Percentiles rank a stretch among this genome's conserved stretches.
Conservation (phyloP, 2,329 filamentous ascomycete species). For the Lojkania enalia region DNA sequence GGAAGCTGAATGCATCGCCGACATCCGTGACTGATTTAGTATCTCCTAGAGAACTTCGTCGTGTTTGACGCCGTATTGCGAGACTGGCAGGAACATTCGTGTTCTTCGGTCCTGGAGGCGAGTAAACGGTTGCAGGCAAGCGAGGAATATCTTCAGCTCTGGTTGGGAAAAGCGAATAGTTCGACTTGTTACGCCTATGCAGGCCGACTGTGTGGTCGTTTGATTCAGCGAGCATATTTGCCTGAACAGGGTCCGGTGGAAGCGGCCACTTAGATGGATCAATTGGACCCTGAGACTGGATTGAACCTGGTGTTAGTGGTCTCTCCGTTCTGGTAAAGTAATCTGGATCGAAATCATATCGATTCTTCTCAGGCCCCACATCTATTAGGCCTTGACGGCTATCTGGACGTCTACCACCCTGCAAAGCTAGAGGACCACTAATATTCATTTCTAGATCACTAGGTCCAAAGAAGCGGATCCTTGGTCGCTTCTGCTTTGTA, state of each 20-base stretch:
- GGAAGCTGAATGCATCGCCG: slow-evolving; percentile 39
- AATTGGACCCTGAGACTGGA: slow-evolving; percentile 28
- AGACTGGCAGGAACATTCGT: slow-evolving; percentile 28
- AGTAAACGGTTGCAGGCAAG: slow-evolving; percentile 45
- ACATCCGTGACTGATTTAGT: slow-evolving; percentile 42
- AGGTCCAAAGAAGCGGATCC: slow-evolving; percentile 53
- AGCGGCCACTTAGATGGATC: slow-evolving; percentile 44
- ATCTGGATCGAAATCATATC: slow-evolving; percentile 37
- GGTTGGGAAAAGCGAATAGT: slow-evolving; percentile 46
- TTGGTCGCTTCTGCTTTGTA: slow-evolving; percentile 51
- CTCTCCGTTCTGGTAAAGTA: slow-evolving; percentile 39
- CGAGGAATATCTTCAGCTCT: slow-evolving; percentile 44
- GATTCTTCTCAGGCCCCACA: slow-evolving; percentile 44
- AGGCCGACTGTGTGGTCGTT: slow-evolving; percentile 19
- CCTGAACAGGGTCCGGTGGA: slow-evolving; percentile 34
- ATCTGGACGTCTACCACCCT: slow-evolving; percentile 37
- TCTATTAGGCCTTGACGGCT: slow-evolving; percentile 42
- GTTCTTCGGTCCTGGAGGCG: slow-evolving; percentile 26
- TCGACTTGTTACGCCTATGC: slow-evolving; percentile 33
- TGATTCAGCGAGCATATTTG: slow-evolving; percentile 20
- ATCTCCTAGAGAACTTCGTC: slow-evolving; percentile 31
- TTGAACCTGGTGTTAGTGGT: slow-evolving; percentile 35
- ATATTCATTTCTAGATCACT: slow-evolving; percentile 48
- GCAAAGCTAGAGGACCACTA: slow-evolving; percentile 41
- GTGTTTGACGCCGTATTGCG: slow-evolving; percentile 36